Conservation (phyloP, 1,139 yeast species). For the Pichia sp. region DNA sequence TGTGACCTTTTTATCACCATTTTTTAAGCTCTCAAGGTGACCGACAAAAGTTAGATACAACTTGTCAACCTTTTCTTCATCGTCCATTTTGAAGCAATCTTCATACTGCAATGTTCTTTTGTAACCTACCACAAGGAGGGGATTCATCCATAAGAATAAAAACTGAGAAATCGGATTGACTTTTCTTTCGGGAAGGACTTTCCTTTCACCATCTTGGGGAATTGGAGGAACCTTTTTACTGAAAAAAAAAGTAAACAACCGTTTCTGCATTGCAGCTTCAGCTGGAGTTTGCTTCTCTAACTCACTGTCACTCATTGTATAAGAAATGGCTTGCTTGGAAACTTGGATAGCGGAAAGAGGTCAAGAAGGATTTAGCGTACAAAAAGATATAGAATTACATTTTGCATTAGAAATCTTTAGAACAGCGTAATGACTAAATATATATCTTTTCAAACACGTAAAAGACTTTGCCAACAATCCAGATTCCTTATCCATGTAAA, state of each 20-base stretch:
- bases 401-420: no score
- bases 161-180: slow-evolving; percentile 34
- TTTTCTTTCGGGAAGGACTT: slow-evolving; percentile 34
- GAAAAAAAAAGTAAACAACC: slow-evolving; percentile 38
- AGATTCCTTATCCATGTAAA: no score
- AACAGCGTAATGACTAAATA: no score
- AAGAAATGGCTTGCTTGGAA: no score
- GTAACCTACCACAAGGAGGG: slow-evolving; percentile 47
- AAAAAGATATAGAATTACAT: no score
- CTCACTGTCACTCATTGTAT: not conserved
- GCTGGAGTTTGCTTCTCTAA: not conserved
- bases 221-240: slow-evolving; percentile 46
- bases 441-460: no score
- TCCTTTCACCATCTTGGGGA: slow-evolving; percentile 46
- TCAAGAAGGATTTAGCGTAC: no score
- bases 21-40: slow-evolving; percentile 18
- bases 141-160: slow-evolving; percentile 49
- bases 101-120: slow-evolving; percentile 45
- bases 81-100: slow-evolving; percentile 42
- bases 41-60: slow-evolving; percentile 35
- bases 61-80: slow-evolving; percentile 37
- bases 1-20: slow-evolving; percentile 18
- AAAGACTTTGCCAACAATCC: no score
- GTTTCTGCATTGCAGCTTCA: slow-evolving; percentile 28
- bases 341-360: no score